Evolutionary conservation across 1,284 basidiomycete species (phyloP), one percentile per base, ranked within the genome.

Genomic region (Sphagnurus paluster): DNA sequence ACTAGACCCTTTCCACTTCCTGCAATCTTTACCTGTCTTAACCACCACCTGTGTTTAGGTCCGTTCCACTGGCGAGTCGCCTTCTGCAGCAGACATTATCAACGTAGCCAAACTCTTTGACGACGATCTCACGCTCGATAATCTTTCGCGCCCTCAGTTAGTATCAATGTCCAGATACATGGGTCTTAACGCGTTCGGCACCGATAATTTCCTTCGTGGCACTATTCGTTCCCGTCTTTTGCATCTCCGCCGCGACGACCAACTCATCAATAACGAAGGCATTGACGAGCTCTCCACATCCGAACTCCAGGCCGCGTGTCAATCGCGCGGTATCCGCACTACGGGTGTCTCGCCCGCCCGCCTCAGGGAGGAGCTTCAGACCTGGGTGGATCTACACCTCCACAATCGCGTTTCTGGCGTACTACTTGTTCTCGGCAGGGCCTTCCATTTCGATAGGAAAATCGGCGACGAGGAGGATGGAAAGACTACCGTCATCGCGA

Each of bases 91-190:
- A 51, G 96, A 99, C 62, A 81, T 98, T 54, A 84, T 98, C 72
- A 92, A 87, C 59, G 96, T 99, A 21, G 96, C 96, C 43, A 93
- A 93, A 62, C 80, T 98, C 35, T 99, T 99, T 66, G 92, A 98
- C 64, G 93, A 98, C 60, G 97, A 99, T 62, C 79, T 99, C 50
- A 98, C 96, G 0, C 81, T 99, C 48, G 97, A 99, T 77, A 99
- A 99, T 68, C 77, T 99, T 52, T 94, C 94, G 3, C 86, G 96
- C 24, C 95, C 97, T 19, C 96, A 99, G 70, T 80, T 99, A 13
- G 94, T 98, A 30, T 96, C 93, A 2, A 96, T 97, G 86, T 98
- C 89, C 60, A 81, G 93, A 45, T 98, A 97, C 68, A 98, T 99
- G 94, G 93, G 91, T 56, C 83, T 98, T 63, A 93, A 98, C 69